Percentiles rank a stretch among this genome's conserved stretches.
Evolutionary conservation across 2,329 filamentous ascomycete species (phyloP).

Genomic region (Nigrospora oryzae): DNA sequence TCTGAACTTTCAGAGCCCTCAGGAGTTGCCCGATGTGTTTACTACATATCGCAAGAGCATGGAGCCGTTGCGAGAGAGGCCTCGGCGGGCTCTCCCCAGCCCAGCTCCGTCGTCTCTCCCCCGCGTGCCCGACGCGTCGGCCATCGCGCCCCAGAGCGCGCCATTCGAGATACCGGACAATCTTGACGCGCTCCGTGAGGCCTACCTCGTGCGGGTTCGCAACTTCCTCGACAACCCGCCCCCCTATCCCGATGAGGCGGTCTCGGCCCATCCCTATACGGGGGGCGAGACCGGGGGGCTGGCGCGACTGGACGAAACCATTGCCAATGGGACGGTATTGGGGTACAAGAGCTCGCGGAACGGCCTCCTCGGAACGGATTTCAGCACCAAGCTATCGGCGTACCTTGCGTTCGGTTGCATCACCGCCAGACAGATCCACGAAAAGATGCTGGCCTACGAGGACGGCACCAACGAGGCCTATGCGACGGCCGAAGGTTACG

Average conservation of each 20-base stretch:
- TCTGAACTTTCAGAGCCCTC: conserved; percentile 44
- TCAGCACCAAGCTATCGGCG: conserved; percentile 68
- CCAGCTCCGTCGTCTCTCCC: conserved; percentile 46
- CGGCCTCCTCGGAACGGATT: conserved; percentile 60
- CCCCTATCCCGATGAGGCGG: conserved; percentile 38
- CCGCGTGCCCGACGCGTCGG: conserved; percentile 37
- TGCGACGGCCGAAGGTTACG: conserved; percentile 45
- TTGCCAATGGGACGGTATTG: conserved; percentile 41
- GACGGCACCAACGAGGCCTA: conserved; percentile 42
- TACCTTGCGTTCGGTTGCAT: conserved; percentile 66
- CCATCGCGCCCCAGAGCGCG: conserved; percentile 46
- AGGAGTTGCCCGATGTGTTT: conserved; percentile 65
- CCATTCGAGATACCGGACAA: conserved; percentile 57
- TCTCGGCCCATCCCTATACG: conserved; percentile 55
- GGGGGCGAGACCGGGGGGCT: conserved; percentile 58
- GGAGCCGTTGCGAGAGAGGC: conserved; percentile 60
- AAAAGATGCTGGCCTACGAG: conserved; percentile 59
- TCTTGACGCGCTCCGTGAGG: conserved; percentile 41
- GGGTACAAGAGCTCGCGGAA: conserved; percentile 65
- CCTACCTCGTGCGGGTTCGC: conserved; percentile 49
- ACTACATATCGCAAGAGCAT: conserved; percentile 66
- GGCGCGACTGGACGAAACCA: conserved; percentile 51
- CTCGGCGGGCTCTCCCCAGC: conserved; percentile 45
- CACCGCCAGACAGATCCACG: conserved; percentile 65
- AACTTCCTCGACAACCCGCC: conserved; percentile 43